phyloP scores from a whole-genome alignment of 2,329 filamentous ascomycete genomes.

The Plectosphaerella sp. region DNA sequence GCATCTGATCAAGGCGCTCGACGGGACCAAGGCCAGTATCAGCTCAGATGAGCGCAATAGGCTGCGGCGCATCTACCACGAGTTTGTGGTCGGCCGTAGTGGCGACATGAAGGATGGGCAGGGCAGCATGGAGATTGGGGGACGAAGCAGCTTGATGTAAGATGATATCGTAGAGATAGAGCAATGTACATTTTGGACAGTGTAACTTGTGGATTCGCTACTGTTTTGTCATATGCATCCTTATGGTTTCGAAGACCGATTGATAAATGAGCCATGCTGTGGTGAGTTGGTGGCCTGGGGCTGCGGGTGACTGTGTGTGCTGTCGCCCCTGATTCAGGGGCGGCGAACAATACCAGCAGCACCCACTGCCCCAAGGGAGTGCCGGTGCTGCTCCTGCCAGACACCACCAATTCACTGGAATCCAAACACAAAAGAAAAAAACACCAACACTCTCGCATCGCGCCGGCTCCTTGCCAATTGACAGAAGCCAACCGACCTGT shows the following conservation, averaged over 20 bases:
- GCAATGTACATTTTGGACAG: not conserved
- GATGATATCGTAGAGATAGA: conserved; percentile 2
- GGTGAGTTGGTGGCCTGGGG: not conserved
- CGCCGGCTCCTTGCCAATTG: too few relatives aligned
- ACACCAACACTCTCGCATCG: too few relatives aligned
- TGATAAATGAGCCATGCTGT: not conserved
- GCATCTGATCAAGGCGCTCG: conserved; percentile 75
- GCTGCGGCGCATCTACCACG: conserved; percentile 76
- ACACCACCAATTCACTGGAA: too few relatives aligned
- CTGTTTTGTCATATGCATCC: not conserved
- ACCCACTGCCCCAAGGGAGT: too few relatives aligned
- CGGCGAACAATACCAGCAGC: too few relatives aligned
- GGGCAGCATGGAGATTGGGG: conserved; percentile 86
- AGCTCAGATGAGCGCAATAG: conserved; percentile 70
- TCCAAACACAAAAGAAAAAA: too few relatives aligned
- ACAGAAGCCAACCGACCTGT: not conserved
- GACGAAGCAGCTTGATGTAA: conserved; percentile 89
- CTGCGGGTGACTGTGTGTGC: not conserved
- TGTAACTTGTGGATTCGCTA: not conserved
- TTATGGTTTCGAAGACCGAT: not conserved
- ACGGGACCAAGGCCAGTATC: conserved; percentile 77
- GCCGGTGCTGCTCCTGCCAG: too few relatives aligned
- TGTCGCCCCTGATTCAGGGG: not conserved
- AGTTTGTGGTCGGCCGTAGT: conserved; percentile 89
- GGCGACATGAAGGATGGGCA: conserved; percentile 95